Evolutionary conservation across 352 stramenopile genomes (phyloP).

Genomic region (Phytophthora cactorum): DNA sequence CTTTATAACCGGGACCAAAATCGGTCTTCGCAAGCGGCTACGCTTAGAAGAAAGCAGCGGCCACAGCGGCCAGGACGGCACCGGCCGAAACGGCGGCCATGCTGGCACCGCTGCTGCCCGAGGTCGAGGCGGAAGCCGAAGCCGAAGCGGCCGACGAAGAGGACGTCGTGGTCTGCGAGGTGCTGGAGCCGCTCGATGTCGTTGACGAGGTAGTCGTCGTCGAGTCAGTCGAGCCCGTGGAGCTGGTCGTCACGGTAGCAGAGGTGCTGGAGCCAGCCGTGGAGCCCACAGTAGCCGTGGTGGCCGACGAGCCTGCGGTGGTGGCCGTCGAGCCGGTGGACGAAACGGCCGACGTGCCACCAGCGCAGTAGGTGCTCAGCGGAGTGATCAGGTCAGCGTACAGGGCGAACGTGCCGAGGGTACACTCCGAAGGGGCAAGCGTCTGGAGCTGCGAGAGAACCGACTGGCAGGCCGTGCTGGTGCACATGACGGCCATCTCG

Average conservation of each 20-base stretch:
- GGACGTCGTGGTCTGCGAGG: slow-evolving; percentile 19
- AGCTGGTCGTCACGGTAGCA: slow-evolving; percentile 12
- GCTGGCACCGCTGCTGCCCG: slow-evolving; percentile 28
- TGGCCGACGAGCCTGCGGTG: background rate
- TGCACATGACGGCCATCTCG: slow-evolving; percentile 40
- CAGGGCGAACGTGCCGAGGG: slow-evolving; percentile 35
- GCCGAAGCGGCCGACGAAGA: slow-evolving; percentile 16
- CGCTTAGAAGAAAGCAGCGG: slow-evolving; percentile 39
- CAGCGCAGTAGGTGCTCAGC: slow-evolving; percentile 26
- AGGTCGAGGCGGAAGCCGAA: slow-evolving; percentile 13
- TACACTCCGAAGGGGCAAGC: slow-evolving; percentile 39
- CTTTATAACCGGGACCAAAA: slow-evolving; percentile 26
- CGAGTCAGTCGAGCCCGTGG: slow-evolving; percentile 18
- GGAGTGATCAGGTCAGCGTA: slow-evolving; percentile 44
- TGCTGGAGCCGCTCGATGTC: slow-evolving; percentile 23
- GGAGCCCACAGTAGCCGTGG: slow-evolving; percentile 1
- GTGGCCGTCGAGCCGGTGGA: slow-evolving; percentile 12
- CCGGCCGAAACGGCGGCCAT: slow-evolving; percentile 29
- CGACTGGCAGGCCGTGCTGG: slow-evolving; percentile 35
- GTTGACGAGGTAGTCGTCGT: slow-evolving; percentile 11
- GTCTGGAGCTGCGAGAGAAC: slow-evolving; percentile 33
- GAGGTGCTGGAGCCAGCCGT: slow-evolving; percentile 10
- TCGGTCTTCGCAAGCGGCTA: slow-evolving; percentile 10
- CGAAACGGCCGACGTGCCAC: background rate
- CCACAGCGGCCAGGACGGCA: slow-evolving; percentile 30